Conservation (phyloP, 345 rosid genomes). For the Gossypium australe region DNA sequence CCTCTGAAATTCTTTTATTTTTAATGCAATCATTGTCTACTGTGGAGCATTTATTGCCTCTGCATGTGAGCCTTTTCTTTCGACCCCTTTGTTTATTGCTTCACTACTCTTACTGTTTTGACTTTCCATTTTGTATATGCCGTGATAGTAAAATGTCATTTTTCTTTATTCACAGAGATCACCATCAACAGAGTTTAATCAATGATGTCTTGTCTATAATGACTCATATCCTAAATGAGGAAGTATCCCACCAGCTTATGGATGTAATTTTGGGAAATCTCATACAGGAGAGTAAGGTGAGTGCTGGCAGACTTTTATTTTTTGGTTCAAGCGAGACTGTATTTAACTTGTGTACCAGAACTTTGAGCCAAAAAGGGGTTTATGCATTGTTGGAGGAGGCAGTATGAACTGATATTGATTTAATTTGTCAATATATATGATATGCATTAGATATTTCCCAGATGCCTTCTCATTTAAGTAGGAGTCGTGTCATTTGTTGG, state of each 20-base stretch:
- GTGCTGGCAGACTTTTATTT: conserved; percentile 16
- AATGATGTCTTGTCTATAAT: conserved; percentile 60
- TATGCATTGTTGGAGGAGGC: background rate
- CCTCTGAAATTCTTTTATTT: background rate
- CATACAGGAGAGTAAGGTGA: conserved; percentile 59
- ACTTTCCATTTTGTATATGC: conserved; percentile 2
- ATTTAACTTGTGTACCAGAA: background rate
- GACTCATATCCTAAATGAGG: conserved; percentile 61
- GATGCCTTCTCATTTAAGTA: background rate
- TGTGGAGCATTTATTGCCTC: background rate
- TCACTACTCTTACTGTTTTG: conserved; percentile 6
- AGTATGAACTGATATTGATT: background rate
- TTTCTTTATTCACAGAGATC: conserved; percentile 44
- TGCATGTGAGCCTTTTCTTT: background rate
- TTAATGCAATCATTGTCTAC: conserved; percentile 4
- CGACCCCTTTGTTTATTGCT: background rate
- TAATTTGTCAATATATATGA: background rate
- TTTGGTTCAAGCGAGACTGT: background rate
- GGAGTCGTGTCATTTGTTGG: background rate
- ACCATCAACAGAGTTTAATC: conserved; percentile 47
- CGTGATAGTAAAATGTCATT: conserved; percentile 5
- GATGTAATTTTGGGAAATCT: conserved; percentile 67
- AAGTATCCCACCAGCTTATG: conserved; percentile 46
- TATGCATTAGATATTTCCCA: background rate
- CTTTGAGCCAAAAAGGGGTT: background rate